Evolutionary conservation across 108 stramenopile genomes (phyloP), one percentile per base, ranked within the genome.

Genomic region (Skeletonema menzelii): DNA sequence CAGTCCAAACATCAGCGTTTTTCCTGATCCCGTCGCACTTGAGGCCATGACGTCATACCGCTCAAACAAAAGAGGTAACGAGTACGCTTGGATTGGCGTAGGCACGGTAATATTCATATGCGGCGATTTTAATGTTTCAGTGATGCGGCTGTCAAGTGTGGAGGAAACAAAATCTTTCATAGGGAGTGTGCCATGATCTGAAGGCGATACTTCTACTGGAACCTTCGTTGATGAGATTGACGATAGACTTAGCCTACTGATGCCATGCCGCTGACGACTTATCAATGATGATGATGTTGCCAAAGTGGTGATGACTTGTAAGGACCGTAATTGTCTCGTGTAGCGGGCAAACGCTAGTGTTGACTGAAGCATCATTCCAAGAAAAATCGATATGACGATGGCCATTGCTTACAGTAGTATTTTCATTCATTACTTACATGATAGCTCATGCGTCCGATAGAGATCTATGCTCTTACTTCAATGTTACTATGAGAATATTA

Each of bases 51-150:
- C 58, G 67, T 82, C 82, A 28, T 67, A 46, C 5, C 60, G 15
- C 47, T 49, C 22, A 15, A 67, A 28, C 6, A 67, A 28, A 56
- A 77, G 31, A 13, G 82, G 82, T 20, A 82, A 63, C 1, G 72
- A 64, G 47, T 77, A 55, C 2, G 65, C 35, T 60, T 82, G 82
- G 20, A 82, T 82, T 14, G 82, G 76, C 14, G 82, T 82, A 20
- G 82, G 76, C n/a, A 17, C 34, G 12, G 67, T 56, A 17, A 56
- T 56, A 31, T 69, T 69, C 46, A 47, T n/a, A 34, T 13, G 0
- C 4, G 20, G 28, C 10, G 30, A 59, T 35, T 58, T 4, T 22
- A 67, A 42, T 30, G 65, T 67, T 0, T 42, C 10, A 20, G 20
- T 30, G 49, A 67, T 20, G 35, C 44, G 26, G 0, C 27, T 30